phyloP scores from a whole-genome alignment of 176 grass and related monocot species.

The Oryza australiensis region DNA sequence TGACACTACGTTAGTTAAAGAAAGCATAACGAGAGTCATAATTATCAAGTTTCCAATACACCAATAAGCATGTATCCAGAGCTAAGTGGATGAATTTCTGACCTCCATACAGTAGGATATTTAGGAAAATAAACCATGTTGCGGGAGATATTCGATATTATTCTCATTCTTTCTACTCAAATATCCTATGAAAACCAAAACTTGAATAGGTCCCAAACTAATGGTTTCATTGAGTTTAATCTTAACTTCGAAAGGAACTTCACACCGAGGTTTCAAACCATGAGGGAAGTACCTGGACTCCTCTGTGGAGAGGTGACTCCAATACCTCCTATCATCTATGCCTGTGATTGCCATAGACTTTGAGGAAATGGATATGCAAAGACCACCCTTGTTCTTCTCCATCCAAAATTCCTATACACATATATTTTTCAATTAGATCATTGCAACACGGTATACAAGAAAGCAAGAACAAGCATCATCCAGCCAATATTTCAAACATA shows the following conservation, averaged over 20 bases:
- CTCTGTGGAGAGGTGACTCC: slow-evolving; percentile 60
- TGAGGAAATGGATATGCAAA: slow-evolving; percentile 75
- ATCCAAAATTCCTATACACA: slow-evolving; percentile 70
- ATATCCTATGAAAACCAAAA: slow-evolving; percentile 12
- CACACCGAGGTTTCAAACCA: not conserved
- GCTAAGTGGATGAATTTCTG: not conserved
- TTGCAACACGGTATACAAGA: not conserved
- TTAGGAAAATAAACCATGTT: not conserved
- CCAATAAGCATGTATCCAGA: not conserved
- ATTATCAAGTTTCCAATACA: not conserved
- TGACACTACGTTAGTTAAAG: not conserved
- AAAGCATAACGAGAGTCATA: not conserved
- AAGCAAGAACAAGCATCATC: not conserved
- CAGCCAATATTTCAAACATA: not conserved
- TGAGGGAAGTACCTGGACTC: slow-evolving; percentile 66
- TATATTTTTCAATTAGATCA: slow-evolving; percentile 20
- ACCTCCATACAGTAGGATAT: not conserved
- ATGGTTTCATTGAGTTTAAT: not conserved
- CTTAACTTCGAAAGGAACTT: slow-evolving; percentile 5
- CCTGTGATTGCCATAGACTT: slow-evolving; percentile 67
- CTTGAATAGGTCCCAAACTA: not conserved
- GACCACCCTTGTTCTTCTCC: slow-evolving; percentile 56
- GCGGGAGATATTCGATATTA: not conserved
- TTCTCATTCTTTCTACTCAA: not conserved
- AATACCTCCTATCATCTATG: slow-evolving; percentile 80